phyloP scores from a whole-genome alignment of 2,329 filamentous ascomycete genomes.

The Ceratocystiopsis brevicomis region DNA sequence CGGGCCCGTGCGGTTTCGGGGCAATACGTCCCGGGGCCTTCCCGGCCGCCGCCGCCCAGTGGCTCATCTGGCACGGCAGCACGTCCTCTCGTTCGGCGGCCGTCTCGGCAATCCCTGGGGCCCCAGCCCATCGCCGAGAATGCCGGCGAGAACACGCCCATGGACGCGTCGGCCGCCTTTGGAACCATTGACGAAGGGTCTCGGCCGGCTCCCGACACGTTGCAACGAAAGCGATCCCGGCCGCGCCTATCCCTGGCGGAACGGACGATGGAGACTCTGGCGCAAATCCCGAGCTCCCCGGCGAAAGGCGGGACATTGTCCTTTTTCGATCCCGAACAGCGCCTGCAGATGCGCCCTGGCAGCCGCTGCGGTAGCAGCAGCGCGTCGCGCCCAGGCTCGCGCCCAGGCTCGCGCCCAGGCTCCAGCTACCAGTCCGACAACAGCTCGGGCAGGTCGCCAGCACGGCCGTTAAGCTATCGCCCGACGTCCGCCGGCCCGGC shows the following conservation, averaged over 20 bases:
- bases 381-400: slow-evolving; percentile 1
- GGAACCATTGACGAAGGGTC: too few relatives aligned
- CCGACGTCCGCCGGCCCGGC: slow-evolving; percentile 20
- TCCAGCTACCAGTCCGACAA: slow-evolving; percentile 42
- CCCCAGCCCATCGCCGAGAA: too few relatives aligned
- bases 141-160: background rate
- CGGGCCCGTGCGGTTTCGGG: slow-evolving; percentile 9
- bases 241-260: slow-evolving; percentile 51
- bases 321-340: slow-evolving; percentile 49
- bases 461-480: slow-evolving; percentile 24
- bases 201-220: too few relatives aligned
- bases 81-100: too few relatives aligned
- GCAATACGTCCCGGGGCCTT: too few relatives aligned
- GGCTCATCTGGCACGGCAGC: too few relatives aligned
- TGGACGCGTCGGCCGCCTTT: too few relatives aligned
- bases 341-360: slow-evolving; percentile 29
- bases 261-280: slow-evolving; percentile 68
- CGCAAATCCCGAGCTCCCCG: slow-evolving; percentile 62
- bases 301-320: slow-evolving; percentile 46
- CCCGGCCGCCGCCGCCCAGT: too few relatives aligned
- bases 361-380: slow-evolving; percentile 13
- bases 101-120: too few relatives aligned
- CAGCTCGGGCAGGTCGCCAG: slow-evolving; percentile 31
- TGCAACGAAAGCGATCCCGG: slow-evolving; percentile 5
- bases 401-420: slow-evolving; percentile 25